Evolutionary conservation across 2,329 filamentous ascomycete species (phyloP), one percentile per base, ranked within the genome.

Genomic region (Colletotrichum trifolii): DNA sequence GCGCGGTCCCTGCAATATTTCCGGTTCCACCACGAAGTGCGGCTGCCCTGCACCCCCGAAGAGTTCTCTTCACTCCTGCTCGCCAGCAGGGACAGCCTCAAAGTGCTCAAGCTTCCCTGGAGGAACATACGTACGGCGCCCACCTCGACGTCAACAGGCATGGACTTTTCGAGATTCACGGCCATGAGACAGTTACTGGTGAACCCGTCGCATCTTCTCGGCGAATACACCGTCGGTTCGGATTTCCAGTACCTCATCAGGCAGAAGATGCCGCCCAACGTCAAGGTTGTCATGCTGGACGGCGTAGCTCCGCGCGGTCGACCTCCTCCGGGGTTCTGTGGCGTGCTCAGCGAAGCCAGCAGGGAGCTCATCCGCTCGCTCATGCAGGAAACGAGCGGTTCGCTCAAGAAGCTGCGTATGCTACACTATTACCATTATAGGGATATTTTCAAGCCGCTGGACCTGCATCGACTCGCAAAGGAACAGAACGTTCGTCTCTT

Each of bases 11-110:
- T 45, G 13, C 42, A 45, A n/a, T n/a, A 8, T 8, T 45, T 45
- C n/a, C 42, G 42, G 15, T n/a, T 45, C 42, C 42, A 45, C 42
- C 42, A 45, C 42, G 42, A 45, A n/a, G 42, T 45, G 7, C 42
- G 13, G 42, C 42, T 45, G 7, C 42, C 42, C 13, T 45, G 13
- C 42, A n/a, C 42, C 9, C 42, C 42, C 10, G 42, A 45, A 15
- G 42, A 45, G 11, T 45, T 45, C 42, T n/a, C 13, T 45, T 7
- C 42, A 8, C 13, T 45, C 11, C 13, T 45, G 42, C n/a, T n/a
- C 11, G 11, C 42, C 2, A n/a, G 42, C 13, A 45, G 15, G 8
- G 42, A 45, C 3, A n/a, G 42, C 42, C 13, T 45, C 10, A 45
- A 45, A 11, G 42, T 45, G 7, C 42, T 45, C 42, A 45, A 45